phyloP scores from a whole-genome alignment of 352 stramenopile species.

The Phytophthora sp. region DNA sequence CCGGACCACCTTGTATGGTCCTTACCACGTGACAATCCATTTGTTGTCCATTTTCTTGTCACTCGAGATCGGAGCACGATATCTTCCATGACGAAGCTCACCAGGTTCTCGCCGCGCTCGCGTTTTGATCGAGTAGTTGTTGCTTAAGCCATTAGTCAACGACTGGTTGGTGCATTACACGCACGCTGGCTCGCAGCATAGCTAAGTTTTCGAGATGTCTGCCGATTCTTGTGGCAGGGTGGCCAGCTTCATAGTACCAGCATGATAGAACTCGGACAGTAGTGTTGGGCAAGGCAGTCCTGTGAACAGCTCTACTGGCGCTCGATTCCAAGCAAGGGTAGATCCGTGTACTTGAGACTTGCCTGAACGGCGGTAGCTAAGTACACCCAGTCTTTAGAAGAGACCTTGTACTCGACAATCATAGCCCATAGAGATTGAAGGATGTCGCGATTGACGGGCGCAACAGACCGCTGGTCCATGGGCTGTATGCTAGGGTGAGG shows the following conservation, averaged over 20 bases:
- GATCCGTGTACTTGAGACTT: slow-evolving; percentile 37
- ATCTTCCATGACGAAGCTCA: slow-evolving; percentile 16
- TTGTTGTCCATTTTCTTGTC: slow-evolving; percentile 15
- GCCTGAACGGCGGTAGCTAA: slow-evolving; percentile 32
- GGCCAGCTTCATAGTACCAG: background rate
- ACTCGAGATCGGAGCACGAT: slow-evolving; percentile 13
- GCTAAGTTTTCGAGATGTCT: background rate
- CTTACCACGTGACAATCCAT: slow-evolving; percentile 15
- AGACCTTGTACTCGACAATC: slow-evolving; percentile 30
- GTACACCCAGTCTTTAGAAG: slow-evolving; percentile 23
- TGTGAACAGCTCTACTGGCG: slow-evolving; percentile 20
- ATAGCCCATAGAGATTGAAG: slow-evolving; percentile 37
- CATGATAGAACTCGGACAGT: background rate
- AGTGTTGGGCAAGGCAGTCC: background rate
- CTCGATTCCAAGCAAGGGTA: slow-evolving; percentile 29
- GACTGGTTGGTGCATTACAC: background rate
- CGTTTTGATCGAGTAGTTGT: slow-evolving; percentile 11
- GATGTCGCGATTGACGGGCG: slow-evolving; percentile 35
- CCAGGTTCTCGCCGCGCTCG: slow-evolving; percentile 5
- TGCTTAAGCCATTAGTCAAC: slow-evolving; percentile 5
- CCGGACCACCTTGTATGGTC: slow-evolving; percentile 8
- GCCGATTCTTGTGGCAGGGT: background rate
- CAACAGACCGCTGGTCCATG: slow-evolving; percentile 42
- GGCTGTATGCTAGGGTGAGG: slow-evolving; percentile 36
- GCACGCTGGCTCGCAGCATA: slow-evolving; percentile 6